phyloP scores from a whole-genome alignment of 352 stramenopile species.

The Globisporangium spiculum region DNA sequence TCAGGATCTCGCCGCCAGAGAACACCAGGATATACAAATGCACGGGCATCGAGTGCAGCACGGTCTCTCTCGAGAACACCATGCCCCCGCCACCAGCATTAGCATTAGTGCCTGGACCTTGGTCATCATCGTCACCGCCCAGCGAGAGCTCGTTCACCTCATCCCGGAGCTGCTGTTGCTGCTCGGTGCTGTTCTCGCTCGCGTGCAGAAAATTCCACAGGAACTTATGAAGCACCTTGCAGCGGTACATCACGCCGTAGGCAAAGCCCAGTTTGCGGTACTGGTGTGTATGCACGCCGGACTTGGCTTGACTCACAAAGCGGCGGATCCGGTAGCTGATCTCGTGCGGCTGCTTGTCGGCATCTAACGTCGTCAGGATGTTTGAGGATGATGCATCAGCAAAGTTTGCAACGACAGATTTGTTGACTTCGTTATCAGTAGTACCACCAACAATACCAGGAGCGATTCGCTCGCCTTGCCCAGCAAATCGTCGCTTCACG shows the following conservation, averaged over 20 bases:
- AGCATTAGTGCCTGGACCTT: not conserved
- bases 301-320: constrained; percentile 62
- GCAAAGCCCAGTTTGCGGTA: constrained; percentile 76
- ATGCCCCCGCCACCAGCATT: constrained; percentile 27
- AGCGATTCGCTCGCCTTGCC: not conserved
- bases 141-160: constrained; percentile 41
- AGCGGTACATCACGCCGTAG: constrained; percentile 82
- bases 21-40: constrained; percentile 80
- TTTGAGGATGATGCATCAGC: not conserved
- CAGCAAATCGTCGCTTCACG: constrained; percentile 3
- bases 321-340: constrained; percentile 71
- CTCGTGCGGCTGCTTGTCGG: constrained; percentile 20
- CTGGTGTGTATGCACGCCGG: constrained; percentile 54
- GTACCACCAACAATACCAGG: not conserved
- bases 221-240: constrained; percentile 75
- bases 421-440: not conserved
- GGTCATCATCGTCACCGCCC: constrained; percentile 26
- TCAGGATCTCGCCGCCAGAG: constrained; percentile 61
- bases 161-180: constrained; percentile 30
- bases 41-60: constrained; percentile 78
- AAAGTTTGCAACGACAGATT: not conserved
- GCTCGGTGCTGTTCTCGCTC: constrained; percentile 20
- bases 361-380: not conserved
- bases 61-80: constrained; percentile 71
- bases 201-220: constrained; percentile 66